Evolutionary conservation across 2,329 filamentous ascomycete genomes (phyloP).

Genomic region (Chlorencoelia australis): DNA sequence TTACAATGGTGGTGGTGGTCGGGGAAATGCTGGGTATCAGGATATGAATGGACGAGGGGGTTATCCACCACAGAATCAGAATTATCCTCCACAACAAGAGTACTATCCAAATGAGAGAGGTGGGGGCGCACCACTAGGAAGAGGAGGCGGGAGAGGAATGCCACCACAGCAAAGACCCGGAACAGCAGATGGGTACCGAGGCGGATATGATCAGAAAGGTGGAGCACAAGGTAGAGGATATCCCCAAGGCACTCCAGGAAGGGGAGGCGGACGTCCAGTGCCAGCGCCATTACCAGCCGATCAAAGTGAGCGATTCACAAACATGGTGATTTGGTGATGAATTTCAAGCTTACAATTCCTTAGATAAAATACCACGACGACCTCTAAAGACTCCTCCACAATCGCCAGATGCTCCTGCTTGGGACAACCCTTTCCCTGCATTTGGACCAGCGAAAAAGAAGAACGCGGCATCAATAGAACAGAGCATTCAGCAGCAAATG

Average conservation of each 20-base stretch:
- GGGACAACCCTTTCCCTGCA: slow-evolving; percentile 40
- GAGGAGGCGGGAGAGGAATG: slow-evolving; percentile 19
- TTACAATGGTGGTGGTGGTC: slow-evolving; percentile 16
- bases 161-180: slow-evolving; percentile 22
- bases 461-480: slow-evolving; percentile 31
- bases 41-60: slow-evolving; percentile 22
- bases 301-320: too few relatives aligned
- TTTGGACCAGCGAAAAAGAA: slow-evolving; percentile 32
- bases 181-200: slow-evolving; percentile 14
- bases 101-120: slow-evolving; percentile 21
- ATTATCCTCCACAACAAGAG: slow-evolving; percentile 22
- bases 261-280: slow-evolving; percentile 16
- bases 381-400: slow-evolving; percentile 26
- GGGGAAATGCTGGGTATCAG: slow-evolving; percentile 18
- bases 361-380: slow-evolving; percentile 16
- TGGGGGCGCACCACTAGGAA: slow-evolving; percentile 16
- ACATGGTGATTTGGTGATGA: neutral
- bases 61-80: slow-evolving; percentile 22
- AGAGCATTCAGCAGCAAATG: slow-evolving; percentile 25
- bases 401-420: slow-evolving; percentile 30
- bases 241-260: slow-evolving; percentile 6
- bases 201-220: slow-evolving; percentile 18
- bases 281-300: slow-evolving; percentile 16
- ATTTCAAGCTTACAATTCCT: slow-evolving; percentile 1
- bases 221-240: slow-evolving; percentile 21